Percentiles rank a stretch among this genome's conserved stretches.
Evolutionary conservation across 345 rosid species (phyloP).

Genomic region (Camelina neglecta): DNA sequence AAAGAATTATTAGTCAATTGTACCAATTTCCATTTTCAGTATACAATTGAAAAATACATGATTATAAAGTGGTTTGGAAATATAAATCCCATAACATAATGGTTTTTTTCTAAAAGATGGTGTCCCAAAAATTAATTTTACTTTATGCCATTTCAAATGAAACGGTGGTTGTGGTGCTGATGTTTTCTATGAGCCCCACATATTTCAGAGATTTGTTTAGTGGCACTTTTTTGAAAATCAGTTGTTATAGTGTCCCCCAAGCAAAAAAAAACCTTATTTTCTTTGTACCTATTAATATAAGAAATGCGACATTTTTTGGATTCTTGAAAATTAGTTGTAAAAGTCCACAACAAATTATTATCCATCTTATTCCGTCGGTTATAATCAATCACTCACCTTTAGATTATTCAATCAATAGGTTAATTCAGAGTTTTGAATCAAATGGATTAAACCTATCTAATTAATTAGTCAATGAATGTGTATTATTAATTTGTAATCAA

Average conservation of each 20-base stretch:
- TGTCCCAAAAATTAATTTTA: not conserved
- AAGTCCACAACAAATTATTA: too few relatives aligned
- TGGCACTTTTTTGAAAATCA: not conserved
- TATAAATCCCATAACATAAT: not conserved
- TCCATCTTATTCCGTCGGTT: too few relatives aligned
- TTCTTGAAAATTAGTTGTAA: not conserved
- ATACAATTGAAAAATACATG: not conserved
- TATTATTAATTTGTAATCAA: too few relatives aligned
- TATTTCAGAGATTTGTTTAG: not conserved
- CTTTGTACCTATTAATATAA: not conserved
- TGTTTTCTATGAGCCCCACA: not conserved
- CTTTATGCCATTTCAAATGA: not conserved
- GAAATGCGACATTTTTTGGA: not conserved
- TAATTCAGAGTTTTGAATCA: too few relatives aligned
- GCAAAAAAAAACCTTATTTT: not conserved
- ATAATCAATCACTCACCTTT: too few relatives aligned
- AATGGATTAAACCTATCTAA: too few relatives aligned
- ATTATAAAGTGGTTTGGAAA: not conserved
- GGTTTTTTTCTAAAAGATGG: not conserved
- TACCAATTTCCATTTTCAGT: not conserved
- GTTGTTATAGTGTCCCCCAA: not conserved
- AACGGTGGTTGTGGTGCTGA: conserved; percentile 10
- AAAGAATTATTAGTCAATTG: not conserved
- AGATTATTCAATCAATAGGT: too few relatives aligned
- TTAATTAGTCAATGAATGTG: not conserved